Conservation (phyloP, 495 filamentous ascomycete species). For the Penicillium coffeae region DNA sequence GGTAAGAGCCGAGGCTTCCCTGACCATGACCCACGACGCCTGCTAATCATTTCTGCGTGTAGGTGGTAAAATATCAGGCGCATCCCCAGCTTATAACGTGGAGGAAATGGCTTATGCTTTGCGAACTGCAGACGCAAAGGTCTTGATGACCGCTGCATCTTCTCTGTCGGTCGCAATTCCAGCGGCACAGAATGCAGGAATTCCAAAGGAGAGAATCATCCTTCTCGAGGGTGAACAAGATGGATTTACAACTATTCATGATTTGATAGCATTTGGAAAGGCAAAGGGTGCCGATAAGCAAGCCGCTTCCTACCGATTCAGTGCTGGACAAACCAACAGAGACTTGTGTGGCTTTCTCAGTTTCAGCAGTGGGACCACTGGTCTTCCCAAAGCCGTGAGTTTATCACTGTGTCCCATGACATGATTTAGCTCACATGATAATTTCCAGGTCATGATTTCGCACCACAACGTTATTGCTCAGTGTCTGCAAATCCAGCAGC, state of each 20-base stretch:
- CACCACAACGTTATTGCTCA: slow-evolving; percentile 63
- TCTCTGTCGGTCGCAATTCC: slow-evolving; percentile 46
- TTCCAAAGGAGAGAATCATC: slow-evolving; percentile 47
- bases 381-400: slow-evolving; percentile 29
- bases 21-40: too few relatives aligned
- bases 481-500: slow-evolving; percentile 50
- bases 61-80: slow-evolving; percentile 52
- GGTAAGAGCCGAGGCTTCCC: slow-evolving; percentile 18
- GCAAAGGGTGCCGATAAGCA: slow-evolving; percentile 32
- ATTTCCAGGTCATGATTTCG: slow-evolving; percentile 52
- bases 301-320: slow-evolving; percentile 38
- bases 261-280: slow-evolving; percentile 45
- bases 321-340: slow-evolving; percentile 46
- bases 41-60: not conserved
- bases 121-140: slow-evolving; percentile 47
- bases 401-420: too few relatives aligned
- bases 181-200: slow-evolving; percentile 50
- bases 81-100: slow-evolving; percentile 56
- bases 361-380: slow-evolving; percentile 46
- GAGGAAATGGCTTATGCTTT: slow-evolving; percentile 62
- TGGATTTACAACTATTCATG: slow-evolving; percentile 47
- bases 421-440: too few relatives aligned
- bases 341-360: slow-evolving; percentile 54
- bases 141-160: slow-evolving; percentile 52
- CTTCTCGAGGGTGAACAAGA: slow-evolving; percentile 50